Evolutionary conservation across 768 basidiomycete genomes (phyloP).

Genomic region (Agaricus blazei): DNA sequence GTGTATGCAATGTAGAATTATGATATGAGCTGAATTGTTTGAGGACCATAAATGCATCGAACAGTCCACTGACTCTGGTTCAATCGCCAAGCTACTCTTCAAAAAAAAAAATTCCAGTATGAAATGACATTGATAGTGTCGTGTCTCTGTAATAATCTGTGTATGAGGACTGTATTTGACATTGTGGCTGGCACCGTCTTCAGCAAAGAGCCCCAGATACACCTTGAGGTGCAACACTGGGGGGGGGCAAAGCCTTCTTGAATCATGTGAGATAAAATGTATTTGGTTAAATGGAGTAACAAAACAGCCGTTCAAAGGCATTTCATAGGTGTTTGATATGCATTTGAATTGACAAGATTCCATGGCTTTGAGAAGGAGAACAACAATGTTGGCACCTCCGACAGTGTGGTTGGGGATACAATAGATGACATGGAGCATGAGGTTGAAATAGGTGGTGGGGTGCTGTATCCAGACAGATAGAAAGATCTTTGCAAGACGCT

Average conservation of each 20-base stretch:
- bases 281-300: too few species aligned
- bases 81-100: too few species aligned
- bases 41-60: constrained; percentile 44
- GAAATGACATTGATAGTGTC: too few species aligned
- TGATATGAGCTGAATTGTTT: constrained; percentile 26
- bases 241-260: too few species aligned
- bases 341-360: constrained; percentile 38
- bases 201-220: too few species aligned
- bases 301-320: too few species aligned
- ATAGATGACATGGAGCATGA: constrained; percentile 47
- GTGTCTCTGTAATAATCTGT: too few species aligned
- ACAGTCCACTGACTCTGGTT: constrained; percentile 34
- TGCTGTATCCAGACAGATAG: constrained; percentile 21
- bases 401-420: constrained; percentile 32
- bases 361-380: constrained; percentile 43
- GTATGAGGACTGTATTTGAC: too few species aligned
- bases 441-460: constrained; percentile 39
- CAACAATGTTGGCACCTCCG: constrained; percentile 31
- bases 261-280: too few species aligned
- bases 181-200: too few species aligned
- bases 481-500: constrained; percentile 37
- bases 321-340: constrained; percentile 33
- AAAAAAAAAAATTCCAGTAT: too few species aligned
- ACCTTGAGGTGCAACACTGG: too few species aligned
- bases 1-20: background rate